These are phyloP conservation scores for Saccharomycopsis amapae DNA, from an alignment of 805 yeast genomes.

Conservation along the genomic window DNA sequence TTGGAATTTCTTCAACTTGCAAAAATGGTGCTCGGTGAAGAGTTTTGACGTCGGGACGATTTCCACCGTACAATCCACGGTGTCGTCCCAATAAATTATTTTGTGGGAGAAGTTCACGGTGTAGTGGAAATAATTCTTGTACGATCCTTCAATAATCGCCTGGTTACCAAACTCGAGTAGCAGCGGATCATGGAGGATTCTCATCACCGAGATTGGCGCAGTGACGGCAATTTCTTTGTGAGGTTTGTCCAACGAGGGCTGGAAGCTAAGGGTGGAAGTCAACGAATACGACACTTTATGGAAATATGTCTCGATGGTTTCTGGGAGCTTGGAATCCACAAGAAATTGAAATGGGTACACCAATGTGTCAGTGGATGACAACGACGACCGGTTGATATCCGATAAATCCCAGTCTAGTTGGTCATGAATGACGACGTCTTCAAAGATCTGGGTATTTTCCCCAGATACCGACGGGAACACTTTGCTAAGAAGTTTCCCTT, in stretches of 20 bases:
- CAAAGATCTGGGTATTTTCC: background rate
- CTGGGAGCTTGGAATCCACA: conserved; percentile 7
- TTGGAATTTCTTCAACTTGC: background rate
- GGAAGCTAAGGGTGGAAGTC: background rate
- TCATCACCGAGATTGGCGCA: conserved; percentile 4
- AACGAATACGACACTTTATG: background rate
- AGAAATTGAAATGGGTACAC: conserved; percentile 11
- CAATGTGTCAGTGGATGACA: background rate
- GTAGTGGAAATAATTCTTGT: conserved; percentile 7
- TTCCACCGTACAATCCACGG: background rate
- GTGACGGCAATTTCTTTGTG: background rate
- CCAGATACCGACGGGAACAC: background rate
- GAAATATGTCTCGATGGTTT: conserved; percentile 1
- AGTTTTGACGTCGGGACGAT: background rate
- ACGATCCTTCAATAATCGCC: conserved; percentile 5
- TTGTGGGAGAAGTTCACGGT: conserved; percentile 1
- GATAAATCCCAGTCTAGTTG: background rate
- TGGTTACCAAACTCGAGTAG: background rate
- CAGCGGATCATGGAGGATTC: background rate
- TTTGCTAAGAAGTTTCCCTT: background rate
- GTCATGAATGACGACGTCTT: background rate
- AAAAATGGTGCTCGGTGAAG: background rate
- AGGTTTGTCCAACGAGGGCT: too few relatives aligned
- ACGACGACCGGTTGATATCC: background rate
- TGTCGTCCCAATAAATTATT: conserved; percentile 10